A percentile compares a stretch with the other conserved stretches of the same genome.
These are phyloP conservation scores for Spizellomyces punctatus DNA, from an alignment of 192 early-diverging fungal genomes.

Conservation along the genomic window DNA sequence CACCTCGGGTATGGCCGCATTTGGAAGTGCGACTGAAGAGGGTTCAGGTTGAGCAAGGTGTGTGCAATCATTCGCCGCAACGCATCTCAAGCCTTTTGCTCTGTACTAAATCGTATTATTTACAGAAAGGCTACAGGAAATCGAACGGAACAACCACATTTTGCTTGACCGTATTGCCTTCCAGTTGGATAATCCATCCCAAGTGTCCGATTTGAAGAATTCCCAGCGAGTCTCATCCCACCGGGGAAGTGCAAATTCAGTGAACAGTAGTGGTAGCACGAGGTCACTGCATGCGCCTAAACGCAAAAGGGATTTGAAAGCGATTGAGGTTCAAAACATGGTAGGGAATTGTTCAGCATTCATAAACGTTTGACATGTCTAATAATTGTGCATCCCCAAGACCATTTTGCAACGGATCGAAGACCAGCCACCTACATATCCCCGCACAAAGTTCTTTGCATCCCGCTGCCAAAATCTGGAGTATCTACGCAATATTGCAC, in stretches of 20 bases:
- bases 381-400: slow-evolving; percentile 15
- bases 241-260: not conserved
- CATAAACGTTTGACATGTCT: not conserved
- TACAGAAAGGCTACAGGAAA: slow-evolving; percentile 46
- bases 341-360: slow-evolving; percentile 6
- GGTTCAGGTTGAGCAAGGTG: slow-evolving; percentile 54
- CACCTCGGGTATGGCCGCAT: slow-evolving; percentile 51
- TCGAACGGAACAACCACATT: slow-evolving; percentile 54
- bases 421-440: slow-evolving; percentile 50
- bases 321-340: slow-evolving; percentile 39
- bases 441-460: slow-evolving; percentile 39
- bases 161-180: slow-evolving; percentile 52
- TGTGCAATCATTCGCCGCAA: not conserved
- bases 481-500: slow-evolving; percentile 51
- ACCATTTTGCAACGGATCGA: slow-evolving; percentile 51
- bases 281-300: slow-evolving; percentile 24
- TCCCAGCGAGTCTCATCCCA: not conserved
- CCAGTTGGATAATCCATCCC: slow-evolving; percentile 34
- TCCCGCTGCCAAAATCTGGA: slow-evolving; percentile 48
- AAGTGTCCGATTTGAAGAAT: slow-evolving; percentile 28
- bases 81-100: not conserved
- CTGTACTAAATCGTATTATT: not conserved
- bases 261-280: not conserved
- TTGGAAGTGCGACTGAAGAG: slow-evolving; percentile 49
- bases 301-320: slow-evolving; percentile 26